Conservation (phyloP, 768 basidiomycete genomes). For the Pilatotrama ljubarskyi region DNA sequence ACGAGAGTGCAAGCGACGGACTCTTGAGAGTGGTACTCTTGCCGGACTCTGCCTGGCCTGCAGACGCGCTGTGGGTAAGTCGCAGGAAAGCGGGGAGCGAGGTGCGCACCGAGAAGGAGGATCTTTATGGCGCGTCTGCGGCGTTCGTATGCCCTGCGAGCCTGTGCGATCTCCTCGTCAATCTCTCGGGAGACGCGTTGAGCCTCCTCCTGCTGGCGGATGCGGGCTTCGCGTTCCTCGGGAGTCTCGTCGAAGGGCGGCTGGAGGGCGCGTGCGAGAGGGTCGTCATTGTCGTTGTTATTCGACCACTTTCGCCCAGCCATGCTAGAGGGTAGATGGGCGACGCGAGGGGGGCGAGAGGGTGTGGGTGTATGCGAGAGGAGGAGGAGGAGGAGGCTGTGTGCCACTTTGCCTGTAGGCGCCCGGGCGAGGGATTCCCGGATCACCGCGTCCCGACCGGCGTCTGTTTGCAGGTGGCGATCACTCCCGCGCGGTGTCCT, state of each 20-base stretch:
- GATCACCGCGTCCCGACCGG: neutral
- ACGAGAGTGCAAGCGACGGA: conserved; percentile 12
- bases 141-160: conserved; percentile 48
- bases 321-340: conserved; percentile 3
- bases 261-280: conserved; percentile 32
- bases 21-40: conserved; percentile 44
- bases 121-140: conserved; percentile 55
- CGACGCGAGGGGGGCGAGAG: neutral
- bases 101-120: conserved; percentile 49
- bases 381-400: neutral
- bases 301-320: conserved; percentile 8
- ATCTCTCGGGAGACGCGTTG: conserved; percentile 47
- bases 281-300: conserved; percentile 33
- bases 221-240: conserved; percentile 36
- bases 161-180: conserved; percentile 46
- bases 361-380: neutral
- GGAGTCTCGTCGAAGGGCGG: conserved; percentile 40
- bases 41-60: conserved; percentile 63
- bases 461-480: neutral
- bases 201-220: conserved; percentile 43
- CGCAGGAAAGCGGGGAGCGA: neutral
- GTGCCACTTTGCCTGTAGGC: neutral
- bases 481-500: neutral
- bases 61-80: neutral
- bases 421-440: neutral